phyloP scores from a whole-genome alignment of 2,329 filamentous ascomycete genomes.

The Fusarium setosum region DNA sequence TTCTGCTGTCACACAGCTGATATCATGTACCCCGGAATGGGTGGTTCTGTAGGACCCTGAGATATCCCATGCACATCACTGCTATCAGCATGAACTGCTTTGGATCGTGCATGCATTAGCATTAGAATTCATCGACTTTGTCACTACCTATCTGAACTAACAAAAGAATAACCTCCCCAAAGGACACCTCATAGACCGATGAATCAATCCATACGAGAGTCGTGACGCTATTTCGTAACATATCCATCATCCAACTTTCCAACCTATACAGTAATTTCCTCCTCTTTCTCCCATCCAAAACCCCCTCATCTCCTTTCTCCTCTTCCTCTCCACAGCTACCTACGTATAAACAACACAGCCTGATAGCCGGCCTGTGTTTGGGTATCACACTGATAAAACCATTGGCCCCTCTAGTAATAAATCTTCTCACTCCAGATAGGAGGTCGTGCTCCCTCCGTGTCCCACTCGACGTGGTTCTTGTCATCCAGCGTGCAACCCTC shows the following conservation, averaged over 20 bases:
- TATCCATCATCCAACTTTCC: background rate
- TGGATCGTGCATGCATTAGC: constrained; percentile 26
- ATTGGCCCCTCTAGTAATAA: constrained; percentile 50
- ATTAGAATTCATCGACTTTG: constrained; percentile 29
- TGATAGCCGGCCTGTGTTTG: constrained; percentile 36
- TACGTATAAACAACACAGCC: constrained; percentile 31
- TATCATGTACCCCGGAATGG: background rate
- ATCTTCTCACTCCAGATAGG: constrained; percentile 59
- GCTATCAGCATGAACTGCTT: background rate
- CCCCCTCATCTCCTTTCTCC: background rate
- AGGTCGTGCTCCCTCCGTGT: constrained; percentile 54
- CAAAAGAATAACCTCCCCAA: background rate
- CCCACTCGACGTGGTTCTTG: constrained; percentile 63
- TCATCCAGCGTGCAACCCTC: constrained; percentile 77
- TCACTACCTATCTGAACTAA: constrained; percentile 13
- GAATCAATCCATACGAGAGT: background rate
- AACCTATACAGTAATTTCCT: background rate
- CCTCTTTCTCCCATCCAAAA: background rate
- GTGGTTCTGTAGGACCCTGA: background rate
- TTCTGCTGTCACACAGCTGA: background rate
- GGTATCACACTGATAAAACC: constrained; percentile 40
- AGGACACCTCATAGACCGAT: background rate
- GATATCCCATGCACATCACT: background rate
- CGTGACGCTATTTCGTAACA: background rate
- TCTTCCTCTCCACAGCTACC: background rate